Base-by-base conservation (phyloP, 257 asterid species). In the Mitragyna speciosa region DNA sequence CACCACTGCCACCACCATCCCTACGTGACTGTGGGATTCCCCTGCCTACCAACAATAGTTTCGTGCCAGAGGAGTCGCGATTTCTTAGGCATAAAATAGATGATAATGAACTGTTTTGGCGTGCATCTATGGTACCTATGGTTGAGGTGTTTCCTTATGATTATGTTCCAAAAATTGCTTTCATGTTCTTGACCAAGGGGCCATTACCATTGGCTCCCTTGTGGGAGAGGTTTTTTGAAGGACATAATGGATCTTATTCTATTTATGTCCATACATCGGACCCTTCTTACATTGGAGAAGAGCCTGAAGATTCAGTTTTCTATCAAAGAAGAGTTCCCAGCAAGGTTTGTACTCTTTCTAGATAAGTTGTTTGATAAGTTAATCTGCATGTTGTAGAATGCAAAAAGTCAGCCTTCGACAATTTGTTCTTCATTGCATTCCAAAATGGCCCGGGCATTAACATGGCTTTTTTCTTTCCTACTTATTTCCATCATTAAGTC, bases 261-360 rank as follows among this genome's bases (percentile, higher is more conserved):
- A 77, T 92, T 43, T 92, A 92, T 79, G 88, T 92, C 56, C 97
- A 92, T 77, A 76, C 39, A 36, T 36, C 92, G 43, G 90, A 92
- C 76, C 95, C 97, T 2, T 74, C 70, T 8, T 90, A 69, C 80
- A 84, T 80, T 52, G 94, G 80, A 59, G n/a, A 16, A 2, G 45
- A 54, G 72, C 70, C 83, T 77, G 83, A 76, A 39, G 71, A 51
- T 41, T 79, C 86, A 54, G 86, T 83, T 36, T 83, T 83, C 81
- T n/a, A 80, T 65, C 75, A 79, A 77, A 77, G 84, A 58, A 72
- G 78, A 73, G 76, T 83, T 80, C 82, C 80, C 43, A 80, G 86
- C 83, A 83, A 83, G 86, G 86, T 83, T 56, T 67, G 80, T 83
- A 39, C 63, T 41, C 51, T 45, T 65, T 12, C 22, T 30, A 22